Evolutionary conservation across 805 yeast species (phyloP), one percentile per base, ranked within the genome.

Genomic region (Candida nanaspora): DNA sequence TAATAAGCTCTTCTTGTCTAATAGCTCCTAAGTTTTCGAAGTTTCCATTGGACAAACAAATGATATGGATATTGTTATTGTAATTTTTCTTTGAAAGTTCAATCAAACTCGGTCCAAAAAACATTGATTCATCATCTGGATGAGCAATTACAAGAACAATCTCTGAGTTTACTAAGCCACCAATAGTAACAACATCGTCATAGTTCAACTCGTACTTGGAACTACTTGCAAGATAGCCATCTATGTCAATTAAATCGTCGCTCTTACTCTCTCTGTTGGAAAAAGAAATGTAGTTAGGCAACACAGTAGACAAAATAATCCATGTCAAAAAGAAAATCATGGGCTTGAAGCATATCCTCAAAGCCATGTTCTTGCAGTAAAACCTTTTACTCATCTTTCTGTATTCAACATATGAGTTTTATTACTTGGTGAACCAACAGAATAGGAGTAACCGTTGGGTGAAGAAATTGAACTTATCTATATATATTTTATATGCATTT

Each of bases 61-160:
- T 53, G 11, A 89, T 53, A 30, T 74, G 69, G 14, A 88, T 62
- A 7, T 54, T 47, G 51, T 82, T 82, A 40, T 66, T 56, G 48
- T 74, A 66, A 37, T 68, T 60, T 1, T 70, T 61, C 44, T 72
- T 71, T 9, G 69, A 47, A 39, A 70, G 53, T 46, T 76, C 81
- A 7, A 74, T 58, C 26, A 88, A 48, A 0, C 89, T 68, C 0
- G 98, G 98, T 1, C 87, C 78, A 53, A 93, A 93, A 61, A 93
- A 93, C 98, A 93, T 93, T 39, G 87, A 89, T 62, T 93, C 99
- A 59, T 93, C 99, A 61, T 93, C 99, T 0, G 99, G 99, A 61
- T 93, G 99, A 0, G 96, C 96, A 32, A 88, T 80, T 11, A 91
- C 46, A 16, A 61, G 32, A 3, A 58, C 42, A 10, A 62, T 44